These are phyloP conservation scores for Ophiostoma piceae DNA, from an alignment of 2,329 filamentous ascomycete species.

Conservation along the genomic window DNA sequence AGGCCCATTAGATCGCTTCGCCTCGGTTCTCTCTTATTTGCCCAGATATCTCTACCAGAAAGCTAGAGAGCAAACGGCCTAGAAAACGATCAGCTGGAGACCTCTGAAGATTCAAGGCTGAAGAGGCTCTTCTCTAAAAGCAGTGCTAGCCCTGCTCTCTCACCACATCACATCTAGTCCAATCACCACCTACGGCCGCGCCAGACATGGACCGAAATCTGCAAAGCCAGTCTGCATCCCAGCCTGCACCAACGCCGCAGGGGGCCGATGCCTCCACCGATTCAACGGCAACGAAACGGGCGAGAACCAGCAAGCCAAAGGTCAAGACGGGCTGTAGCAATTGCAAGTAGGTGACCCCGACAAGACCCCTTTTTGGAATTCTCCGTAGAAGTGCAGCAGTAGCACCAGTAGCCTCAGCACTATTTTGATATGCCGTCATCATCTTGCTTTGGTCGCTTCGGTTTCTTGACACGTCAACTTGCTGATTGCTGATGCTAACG, in stretches of 20 bases:
- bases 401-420: not conserved
- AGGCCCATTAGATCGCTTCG: not conserved
- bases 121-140: not conserved
- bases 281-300: constrained; percentile 36
- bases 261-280: not conserved
- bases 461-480: not conserved
- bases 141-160: not conserved
- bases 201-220: not conserved
- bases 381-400: not conserved
- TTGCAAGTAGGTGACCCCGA: constrained; percentile 55
- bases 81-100: not conserved
- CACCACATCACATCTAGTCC: not conserved
- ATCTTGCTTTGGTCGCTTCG: not conserved
- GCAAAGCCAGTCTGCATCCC: not conserved
- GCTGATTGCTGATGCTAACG: constrained; percentile 27
- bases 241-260: not conserved
- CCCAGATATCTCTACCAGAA: too few relatives aligned
- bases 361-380: not conserved
- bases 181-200: not conserved
- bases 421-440: not conserved
- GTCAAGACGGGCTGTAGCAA: constrained; percentile 62
- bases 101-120: not conserved
- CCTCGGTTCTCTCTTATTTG: too few relatives aligned
- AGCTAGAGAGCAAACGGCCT: not conserved
- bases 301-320: constrained; percentile 53